A percentile compares a stretch with the other conserved stretches of the same genome.
These are phyloP conservation scores for Sclerotinia subarctica DNA, from an alignment of 2,329 filamentous ascomycete genomes.

Conservation along the genomic window DNA sequence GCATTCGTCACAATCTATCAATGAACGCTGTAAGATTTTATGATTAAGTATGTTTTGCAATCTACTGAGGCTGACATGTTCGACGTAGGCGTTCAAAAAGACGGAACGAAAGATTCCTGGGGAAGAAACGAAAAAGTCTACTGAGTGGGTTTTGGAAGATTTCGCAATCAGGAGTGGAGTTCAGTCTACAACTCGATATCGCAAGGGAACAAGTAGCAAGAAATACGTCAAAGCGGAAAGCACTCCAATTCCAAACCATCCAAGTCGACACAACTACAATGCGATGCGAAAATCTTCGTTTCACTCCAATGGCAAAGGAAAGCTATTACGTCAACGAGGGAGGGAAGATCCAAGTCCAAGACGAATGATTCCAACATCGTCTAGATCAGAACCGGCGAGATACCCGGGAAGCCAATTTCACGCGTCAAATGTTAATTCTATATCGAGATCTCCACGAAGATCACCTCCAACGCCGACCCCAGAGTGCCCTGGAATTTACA, in stretches of 20 bases:
- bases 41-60: constrained; percentile 37
- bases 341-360: constrained; percentile 22
- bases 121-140: constrained; percentile 61
- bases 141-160: constrained; percentile 72
- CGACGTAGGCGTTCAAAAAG: constrained; percentile 53
- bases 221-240: constrained; percentile 34
- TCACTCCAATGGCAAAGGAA: constrained; percentile 24
- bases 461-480: constrained; percentile 30
- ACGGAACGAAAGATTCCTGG: constrained; percentile 42
- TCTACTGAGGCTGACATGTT: constrained; percentile 13
- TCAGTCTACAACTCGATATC: constrained; percentile 80
- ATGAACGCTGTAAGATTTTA: constrained; percentile 80
- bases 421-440: constrained; percentile 17
- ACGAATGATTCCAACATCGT: constrained; percentile 8
- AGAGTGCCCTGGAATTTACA: constrained; percentile 20
- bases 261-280: neutral
- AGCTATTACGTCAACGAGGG: constrained; percentile 26
- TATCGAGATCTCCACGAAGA: neutral
- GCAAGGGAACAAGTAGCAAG: constrained; percentile 49
- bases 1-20: constrained; percentile 89
- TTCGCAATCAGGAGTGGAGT: constrained; percentile 70
- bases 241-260: neutral
- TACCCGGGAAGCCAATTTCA: neutral
- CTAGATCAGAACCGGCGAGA: neutral
- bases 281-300: constrained; percentile 14